Evolutionary conservation across 1,284 basidiomycete species (phyloP).

Genomic region (Xerocomus minutiporus): DNA sequence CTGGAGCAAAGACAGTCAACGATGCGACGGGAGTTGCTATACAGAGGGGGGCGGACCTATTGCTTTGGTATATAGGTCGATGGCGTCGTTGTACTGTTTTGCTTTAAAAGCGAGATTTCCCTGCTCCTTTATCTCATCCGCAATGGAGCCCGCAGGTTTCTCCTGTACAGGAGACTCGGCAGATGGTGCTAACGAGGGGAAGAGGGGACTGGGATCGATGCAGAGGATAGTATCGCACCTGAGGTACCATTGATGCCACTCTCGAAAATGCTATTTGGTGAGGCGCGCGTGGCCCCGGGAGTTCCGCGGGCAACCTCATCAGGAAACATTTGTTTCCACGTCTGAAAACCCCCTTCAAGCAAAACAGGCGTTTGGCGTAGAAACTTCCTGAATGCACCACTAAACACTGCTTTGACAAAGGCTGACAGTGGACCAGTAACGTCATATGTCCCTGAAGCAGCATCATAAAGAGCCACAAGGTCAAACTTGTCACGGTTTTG

Average conservation of each 20-base stretch:
- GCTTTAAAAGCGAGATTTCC: conserved; percentile 75
- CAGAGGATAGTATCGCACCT: conserved; percentile 19
- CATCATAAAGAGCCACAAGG: conserved; percentile 86
- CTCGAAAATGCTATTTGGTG: conserved; percentile 23
- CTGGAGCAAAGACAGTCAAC: conserved; percentile 33
- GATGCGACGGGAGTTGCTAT: conserved; percentile 8
- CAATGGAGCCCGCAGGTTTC: conserved; percentile 28
- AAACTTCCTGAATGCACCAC: conserved; percentile 66
- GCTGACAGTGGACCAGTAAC: conserved; percentile 50
- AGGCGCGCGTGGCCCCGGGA: conserved; percentile 13
- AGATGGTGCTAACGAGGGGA: conserved; percentile 19
- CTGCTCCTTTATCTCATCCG: conserved; percentile 65
- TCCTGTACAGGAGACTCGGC: conserved; percentile 18
- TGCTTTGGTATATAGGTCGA: conserved; percentile 76
- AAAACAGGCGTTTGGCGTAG: conserved; percentile 79
- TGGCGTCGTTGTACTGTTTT: conserved; percentile 63
- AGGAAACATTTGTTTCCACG: conserved; percentile 72
- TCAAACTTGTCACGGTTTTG: conserved; percentile 83
- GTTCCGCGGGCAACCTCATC: conserved; percentile 39
- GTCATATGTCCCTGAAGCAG: conserved; percentile 58
- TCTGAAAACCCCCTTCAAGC: conserved; percentile 81
- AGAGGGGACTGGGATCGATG: conserved; percentile 22
- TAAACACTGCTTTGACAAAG: conserved; percentile 68
- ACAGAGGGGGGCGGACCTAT: conserved; percentile 42
- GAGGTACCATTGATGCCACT: conserved; percentile 29